Percentiles rank a stretch among this genome's conserved stretches.
Conservation (phyloP, 23 red algal genomes). For the Gracilaria vermiculophylla region DNA sequence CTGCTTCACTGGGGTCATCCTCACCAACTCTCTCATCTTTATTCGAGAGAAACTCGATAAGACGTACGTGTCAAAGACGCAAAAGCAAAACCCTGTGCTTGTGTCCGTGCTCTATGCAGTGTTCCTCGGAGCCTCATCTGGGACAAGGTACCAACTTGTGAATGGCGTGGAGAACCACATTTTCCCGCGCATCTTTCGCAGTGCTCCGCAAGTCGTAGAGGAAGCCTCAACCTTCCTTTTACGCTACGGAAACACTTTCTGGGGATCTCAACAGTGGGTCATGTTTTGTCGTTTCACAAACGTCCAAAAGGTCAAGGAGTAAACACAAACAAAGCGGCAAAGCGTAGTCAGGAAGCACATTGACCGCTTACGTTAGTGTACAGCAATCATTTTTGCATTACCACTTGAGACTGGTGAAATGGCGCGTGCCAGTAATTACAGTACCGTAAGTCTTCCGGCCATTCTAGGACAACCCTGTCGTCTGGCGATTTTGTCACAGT, state of each 20-base stretch:
- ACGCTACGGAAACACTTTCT: constrained; percentile 95
- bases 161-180: constrained; percentile 97
- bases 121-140: constrained; percentile 82
- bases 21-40: constrained; percentile 78
- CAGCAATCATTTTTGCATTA: too few species aligned
- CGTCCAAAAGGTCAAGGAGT: constrained; percentile 74
- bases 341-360: too few species aligned
- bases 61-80: constrained; percentile 53
- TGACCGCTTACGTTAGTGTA: too few species aligned
- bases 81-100: constrained; percentile 68
- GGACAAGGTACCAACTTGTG: constrained; percentile 94
- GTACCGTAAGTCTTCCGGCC: too few species aligned
- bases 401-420: too few species aligned
- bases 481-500: too few species aligned
- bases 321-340: background rate
- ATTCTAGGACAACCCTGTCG: too few species aligned
- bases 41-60: constrained; percentile 69
- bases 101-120: constrained; percentile 83
- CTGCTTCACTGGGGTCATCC: constrained; percentile 66
- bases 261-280: constrained; percentile 97
- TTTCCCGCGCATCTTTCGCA: constrained; percentile 85
- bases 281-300: constrained; percentile 92
- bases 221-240: constrained; percentile 73
- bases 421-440: too few species aligned
- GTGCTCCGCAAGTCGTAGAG: constrained; percentile 59